phyloP scores from a whole-genome alignment of 2,329 filamentous ascomycete genomes.

The Hymenoscyphus fructigenus region DNA sequence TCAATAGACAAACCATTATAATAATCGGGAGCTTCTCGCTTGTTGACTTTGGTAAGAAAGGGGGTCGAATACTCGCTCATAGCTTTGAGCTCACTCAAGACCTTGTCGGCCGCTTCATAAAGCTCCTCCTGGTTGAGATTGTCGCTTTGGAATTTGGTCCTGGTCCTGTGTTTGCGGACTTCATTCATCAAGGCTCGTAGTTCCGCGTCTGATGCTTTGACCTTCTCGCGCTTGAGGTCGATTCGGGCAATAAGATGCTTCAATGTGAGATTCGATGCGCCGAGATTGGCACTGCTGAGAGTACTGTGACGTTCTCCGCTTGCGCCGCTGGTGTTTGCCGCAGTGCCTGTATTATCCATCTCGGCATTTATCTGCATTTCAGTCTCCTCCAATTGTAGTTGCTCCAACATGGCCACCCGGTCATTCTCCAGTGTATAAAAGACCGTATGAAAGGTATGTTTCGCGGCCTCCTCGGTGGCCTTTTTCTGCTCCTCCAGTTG shows the following conservation, averaged over 20 bases:
- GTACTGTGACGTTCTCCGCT: slow-evolving; percentile 74
- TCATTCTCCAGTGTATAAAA: slow-evolving; percentile 97
- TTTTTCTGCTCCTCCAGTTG: slow-evolving; percentile 90
- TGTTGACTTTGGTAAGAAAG: slow-evolving; percentile 91
- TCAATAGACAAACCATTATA: slow-evolving; percentile 67
- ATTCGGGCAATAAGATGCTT: slow-evolving; percentile 97
- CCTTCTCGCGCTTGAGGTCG: slow-evolving; percentile 86
- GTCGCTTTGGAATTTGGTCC: slow-evolving; percentile 98
- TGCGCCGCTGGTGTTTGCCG: slow-evolving; percentile 49
- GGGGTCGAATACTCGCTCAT: slow-evolving; percentile 97
- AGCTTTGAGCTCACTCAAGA: slow-evolving; percentile 93
- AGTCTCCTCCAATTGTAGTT: slow-evolving; percentile 93
- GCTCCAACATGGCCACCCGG: slow-evolving; percentile 93
- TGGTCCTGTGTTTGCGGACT: slow-evolving; percentile 76
- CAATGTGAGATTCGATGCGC: slow-evolving; percentile 90
- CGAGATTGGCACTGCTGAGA: slow-evolving; percentile 89
- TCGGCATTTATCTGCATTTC: slow-evolving; percentile 96
- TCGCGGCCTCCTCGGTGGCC: slow-evolving; percentile 84
- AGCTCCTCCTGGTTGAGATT: slow-evolving; percentile 96
- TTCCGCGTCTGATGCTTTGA: slow-evolving; percentile 89
- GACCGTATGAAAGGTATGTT: slow-evolving; percentile 85
- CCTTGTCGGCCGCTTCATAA: slow-evolving; percentile 95
- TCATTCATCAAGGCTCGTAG: slow-evolving; percentile 92
- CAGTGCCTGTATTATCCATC: slow-evolving; percentile 68
- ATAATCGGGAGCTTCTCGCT: slow-evolving; percentile 95